Base-by-base conservation (phyloP, 257 asterid genomes). In the Solanum habrochaites region DNA sequence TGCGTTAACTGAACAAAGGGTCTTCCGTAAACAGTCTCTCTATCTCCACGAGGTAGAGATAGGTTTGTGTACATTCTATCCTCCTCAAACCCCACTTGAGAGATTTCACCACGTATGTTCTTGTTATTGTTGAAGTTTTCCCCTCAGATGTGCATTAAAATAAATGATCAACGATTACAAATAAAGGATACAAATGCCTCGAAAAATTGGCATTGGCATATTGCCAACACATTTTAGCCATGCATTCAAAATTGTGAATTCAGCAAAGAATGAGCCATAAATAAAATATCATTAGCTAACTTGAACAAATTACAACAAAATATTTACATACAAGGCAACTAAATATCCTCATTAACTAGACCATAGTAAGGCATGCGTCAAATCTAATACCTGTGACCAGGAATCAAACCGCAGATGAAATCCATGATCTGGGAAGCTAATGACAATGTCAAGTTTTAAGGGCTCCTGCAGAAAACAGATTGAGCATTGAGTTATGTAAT, bases 381-480 rank as follows among this genome's bases (percentile, higher is more conserved):
- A 16, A 75, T 31, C 80, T 78, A 88, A 40, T 91, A 95, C 98
- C 98, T 95, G 98, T 56, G 98, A 93, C 96, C 97, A 93, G 83
- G 98, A 98, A 89, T 95, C 96, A 87, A 95, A 95, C 82, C 98
- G 92, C 15, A 95, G 93, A 91, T 95, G 98, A 87, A 95, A 95
- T 8, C 98, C 98, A 90, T 95, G 96, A 86, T 95, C 97, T 5
- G 98, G 98, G 89, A 95, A 95, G 93, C 96, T 95, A 82, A 95
- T 94, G 85, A 95, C 98, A 67, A 93, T 90, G 84, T 95, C 98
- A 32, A 95, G 95, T 83, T 92, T 93, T 86, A 95, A 80, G 43
- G 98, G 98, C 71, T 94, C 98, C 98, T 95, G 94, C 83, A 85
- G 39, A 47, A 72, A n/a, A 72, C 70, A 72, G 39, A 72, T 52